A percentile compares a stretch with the other conserved stretches of the same genome.
These are phyloP conservation scores for Zopfia rhizophila DNA, from an alignment of 2,329 filamentous ascomycete genomes.

Conservation along the genomic window DNA sequence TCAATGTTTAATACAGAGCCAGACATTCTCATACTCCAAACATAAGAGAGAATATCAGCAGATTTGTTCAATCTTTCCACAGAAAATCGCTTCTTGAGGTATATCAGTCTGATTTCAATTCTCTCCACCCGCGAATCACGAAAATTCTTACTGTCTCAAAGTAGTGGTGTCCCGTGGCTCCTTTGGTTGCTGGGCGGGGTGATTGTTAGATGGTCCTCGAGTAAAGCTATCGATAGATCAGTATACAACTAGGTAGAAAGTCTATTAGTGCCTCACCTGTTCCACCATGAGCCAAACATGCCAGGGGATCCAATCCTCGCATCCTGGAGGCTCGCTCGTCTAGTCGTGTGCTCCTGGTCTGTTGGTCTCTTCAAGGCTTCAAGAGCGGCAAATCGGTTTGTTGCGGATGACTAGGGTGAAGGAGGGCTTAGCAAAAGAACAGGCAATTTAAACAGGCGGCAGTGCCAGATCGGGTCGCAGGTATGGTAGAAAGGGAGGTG, in stretches of 20 bases:
- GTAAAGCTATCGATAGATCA: constrained; percentile 42
- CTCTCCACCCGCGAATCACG: not conserved
- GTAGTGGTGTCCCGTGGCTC: constrained; percentile 38
- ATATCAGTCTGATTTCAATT: constrained; percentile 22
- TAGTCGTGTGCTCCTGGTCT: constrained; percentile 36
- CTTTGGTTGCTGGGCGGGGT: constrained; percentile 21
- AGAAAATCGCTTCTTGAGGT: constrained; percentile 24
- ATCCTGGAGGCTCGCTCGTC: constrained; percentile 45
- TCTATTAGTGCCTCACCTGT: constrained; percentile 40
- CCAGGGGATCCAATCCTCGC: constrained; percentile 43
- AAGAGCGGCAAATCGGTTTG: constrained; percentile 41
- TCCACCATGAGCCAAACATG: constrained; percentile 46
- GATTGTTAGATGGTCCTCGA: constrained; percentile 32
- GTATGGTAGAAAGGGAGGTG: not conserved
- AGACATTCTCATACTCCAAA: too few species aligned
- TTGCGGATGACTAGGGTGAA: constrained; percentile 37
- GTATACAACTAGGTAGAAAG: not conserved
- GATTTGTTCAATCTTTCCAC: constrained; percentile 23
- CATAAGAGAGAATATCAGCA: constrained; percentile 1
- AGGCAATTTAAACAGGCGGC: too few species aligned
- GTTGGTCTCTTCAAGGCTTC: constrained; percentile 47
- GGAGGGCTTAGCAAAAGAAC: too few species aligned
- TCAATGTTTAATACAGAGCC: too few species aligned
- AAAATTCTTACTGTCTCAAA: constrained; percentile 32
- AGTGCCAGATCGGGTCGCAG: constrained; percentile 14